These are phyloP conservation scores for Pseudozyma pruni DNA, from an alignment of 1,284 basidiomycete genomes.

Conservation along the genomic window DNA sequence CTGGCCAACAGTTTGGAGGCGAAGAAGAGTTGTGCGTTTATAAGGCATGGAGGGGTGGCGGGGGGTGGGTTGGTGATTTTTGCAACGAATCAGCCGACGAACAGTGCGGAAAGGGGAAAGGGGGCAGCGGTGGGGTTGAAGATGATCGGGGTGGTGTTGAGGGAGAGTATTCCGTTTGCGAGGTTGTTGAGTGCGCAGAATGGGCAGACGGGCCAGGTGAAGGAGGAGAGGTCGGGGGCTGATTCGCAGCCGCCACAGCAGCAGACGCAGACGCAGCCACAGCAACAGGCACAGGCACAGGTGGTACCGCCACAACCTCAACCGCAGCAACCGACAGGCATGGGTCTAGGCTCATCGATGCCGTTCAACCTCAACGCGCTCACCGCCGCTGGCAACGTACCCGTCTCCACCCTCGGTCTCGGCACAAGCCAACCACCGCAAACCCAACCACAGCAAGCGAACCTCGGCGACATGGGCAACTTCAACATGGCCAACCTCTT, in stretches of 20 bases:
- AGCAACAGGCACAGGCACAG: neutral
- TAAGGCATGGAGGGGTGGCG: constrained; percentile 43
- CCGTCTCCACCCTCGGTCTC: constrained; percentile 19
- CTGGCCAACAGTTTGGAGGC: constrained; percentile 51
- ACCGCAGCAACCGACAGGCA: constrained; percentile 10
- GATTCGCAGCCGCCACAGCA: neutral
- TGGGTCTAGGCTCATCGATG: constrained; percentile 47
- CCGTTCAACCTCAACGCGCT: constrained; percentile 40
- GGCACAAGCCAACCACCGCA: neutral
- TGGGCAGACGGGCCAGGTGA: constrained; percentile 3
- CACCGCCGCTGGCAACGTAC: constrained; percentile 31
- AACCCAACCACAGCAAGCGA: neutral
- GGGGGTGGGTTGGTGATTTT: constrained; percentile 54
- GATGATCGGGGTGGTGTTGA: constrained; percentile 55
- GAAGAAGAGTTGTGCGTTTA: constrained; percentile 56
- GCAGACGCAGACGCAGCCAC: neutral
- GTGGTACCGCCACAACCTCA: neutral
- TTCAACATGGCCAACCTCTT: constrained; percentile 14
- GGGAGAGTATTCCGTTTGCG: constrained; percentile 48
- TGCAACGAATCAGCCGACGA: constrained; percentile 43
- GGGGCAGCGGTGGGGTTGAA: constrained; percentile 17
- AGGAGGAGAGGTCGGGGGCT: neutral
- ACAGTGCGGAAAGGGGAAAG: constrained; percentile 25
- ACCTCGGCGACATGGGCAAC: constrained; percentile 17
- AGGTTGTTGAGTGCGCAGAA: constrained; percentile 35